Conservation (phyloP, 2,329 filamentous ascomycete species). For the Basipetospora chlamydospora region DNA sequence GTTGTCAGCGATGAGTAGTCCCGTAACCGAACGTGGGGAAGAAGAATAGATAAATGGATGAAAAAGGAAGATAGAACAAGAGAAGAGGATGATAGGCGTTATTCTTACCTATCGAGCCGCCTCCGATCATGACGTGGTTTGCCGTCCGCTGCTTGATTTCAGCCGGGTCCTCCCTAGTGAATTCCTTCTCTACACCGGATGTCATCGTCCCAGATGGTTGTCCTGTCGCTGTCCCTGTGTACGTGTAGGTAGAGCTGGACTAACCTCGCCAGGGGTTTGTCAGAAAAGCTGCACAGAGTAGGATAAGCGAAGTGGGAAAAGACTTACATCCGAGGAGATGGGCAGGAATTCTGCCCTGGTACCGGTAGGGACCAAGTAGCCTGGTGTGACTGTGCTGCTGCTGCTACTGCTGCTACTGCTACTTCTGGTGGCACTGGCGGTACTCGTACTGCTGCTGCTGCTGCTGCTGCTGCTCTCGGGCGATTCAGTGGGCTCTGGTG, state of each 20-base stretch:
- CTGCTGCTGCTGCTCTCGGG: not conserved
- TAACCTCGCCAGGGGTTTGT: not conserved
- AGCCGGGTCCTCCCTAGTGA: not conserved
- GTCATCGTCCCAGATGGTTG: not conserved
- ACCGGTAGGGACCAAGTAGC: too few species aligned
- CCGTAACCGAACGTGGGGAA: not conserved
- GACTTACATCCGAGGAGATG: not conserved
- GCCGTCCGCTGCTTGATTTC: conserved; percentile 7
- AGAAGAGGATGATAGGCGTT: not conserved
- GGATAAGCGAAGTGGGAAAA: not conserved
- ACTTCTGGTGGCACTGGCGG: not conserved
- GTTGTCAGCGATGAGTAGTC: not conserved
- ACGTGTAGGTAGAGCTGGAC: not conserved
- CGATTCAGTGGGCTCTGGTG: not conserved
- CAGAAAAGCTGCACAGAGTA: not conserved
- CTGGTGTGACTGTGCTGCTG: too few species aligned
- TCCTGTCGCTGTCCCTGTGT: not conserved
- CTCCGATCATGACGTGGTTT: conserved; percentile 19
- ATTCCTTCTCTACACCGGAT: not conserved
- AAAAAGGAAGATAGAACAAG: too few species aligned
- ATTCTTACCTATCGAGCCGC: conserved; percentile 19
- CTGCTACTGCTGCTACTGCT: not conserved
- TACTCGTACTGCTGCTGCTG: not conserved
- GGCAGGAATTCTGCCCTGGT: too few species aligned
- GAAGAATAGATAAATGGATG: too few species aligned